Conservation (phyloP, 129 eudicot genomes). For the sunflower (Helianthus annuus) region DNA sequence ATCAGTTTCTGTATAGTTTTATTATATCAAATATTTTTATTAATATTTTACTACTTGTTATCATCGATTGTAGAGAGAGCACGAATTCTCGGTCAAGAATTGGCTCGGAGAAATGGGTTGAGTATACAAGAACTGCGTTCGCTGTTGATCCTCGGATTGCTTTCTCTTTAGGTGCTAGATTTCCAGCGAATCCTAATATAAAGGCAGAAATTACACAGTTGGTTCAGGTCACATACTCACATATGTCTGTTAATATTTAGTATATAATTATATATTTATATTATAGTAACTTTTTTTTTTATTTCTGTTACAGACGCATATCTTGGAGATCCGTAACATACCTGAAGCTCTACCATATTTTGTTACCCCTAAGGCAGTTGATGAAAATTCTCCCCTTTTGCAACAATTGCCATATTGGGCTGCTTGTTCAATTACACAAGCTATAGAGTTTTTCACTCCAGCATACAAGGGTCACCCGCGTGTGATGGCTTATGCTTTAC, state of each 20-base stretch:
- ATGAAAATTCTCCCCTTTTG: slow-evolving; percentile 80
- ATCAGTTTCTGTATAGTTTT: slow-evolving; percentile 7
- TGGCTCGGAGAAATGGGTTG: slow-evolving; percentile 86
- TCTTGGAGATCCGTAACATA: slow-evolving; percentile 89
- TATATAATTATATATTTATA: neutral
- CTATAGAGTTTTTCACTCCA: slow-evolving; percentile 93
- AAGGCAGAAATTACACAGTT: slow-evolving; percentile 77
- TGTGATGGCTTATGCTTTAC: slow-evolving; percentile 94
- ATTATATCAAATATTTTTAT: neutral
- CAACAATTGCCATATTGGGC: slow-evolving; percentile 99
- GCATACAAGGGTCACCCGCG: slow-evolving; percentile 97
- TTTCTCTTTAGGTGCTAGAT: slow-evolving; percentile 75
- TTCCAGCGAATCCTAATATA: slow-evolving; percentile 71
- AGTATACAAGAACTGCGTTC: slow-evolving; percentile 87
- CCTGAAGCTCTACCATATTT: slow-evolving; percentile 93
- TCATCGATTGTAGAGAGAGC: slow-evolving; percentile 54
- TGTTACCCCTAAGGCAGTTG: slow-evolving; percentile 87
- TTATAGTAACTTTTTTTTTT: neutral
- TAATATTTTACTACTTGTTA: slow-evolving; percentile 14
- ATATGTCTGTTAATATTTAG: slow-evolving; percentile 18
- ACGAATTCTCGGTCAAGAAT: slow-evolving; percentile 52
- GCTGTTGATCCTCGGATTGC: slow-evolving; percentile 95
- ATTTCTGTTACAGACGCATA: slow-evolving; percentile 61
- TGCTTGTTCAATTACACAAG: slow-evolving; percentile 95
- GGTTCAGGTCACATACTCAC: slow-evolving; percentile 73